Conservation (phyloP, 371 early-diverging fungal species). For the Dinochytrium kinnereticum region DNA sequence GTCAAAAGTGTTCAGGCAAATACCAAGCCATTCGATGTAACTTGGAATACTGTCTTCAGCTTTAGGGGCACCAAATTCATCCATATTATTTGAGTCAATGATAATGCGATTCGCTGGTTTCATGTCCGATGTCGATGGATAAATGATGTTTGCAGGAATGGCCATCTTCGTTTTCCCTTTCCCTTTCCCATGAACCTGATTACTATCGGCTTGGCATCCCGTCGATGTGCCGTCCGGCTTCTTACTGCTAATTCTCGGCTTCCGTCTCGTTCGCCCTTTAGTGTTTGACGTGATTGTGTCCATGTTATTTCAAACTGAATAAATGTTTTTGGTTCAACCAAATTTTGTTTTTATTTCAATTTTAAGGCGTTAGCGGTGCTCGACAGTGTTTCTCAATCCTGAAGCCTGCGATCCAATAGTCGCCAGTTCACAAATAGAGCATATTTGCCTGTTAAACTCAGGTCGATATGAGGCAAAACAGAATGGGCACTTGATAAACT, state of each 20-base stretch:
- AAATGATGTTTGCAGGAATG: neutral
- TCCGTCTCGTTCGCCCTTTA: no score
- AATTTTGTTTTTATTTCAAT: neutral
- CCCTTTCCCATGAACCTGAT: no score
- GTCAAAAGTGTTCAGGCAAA: neutral
- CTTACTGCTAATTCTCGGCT: neutral
- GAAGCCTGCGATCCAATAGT: slow-evolving; percentile 52
- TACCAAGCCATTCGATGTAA: neutral
- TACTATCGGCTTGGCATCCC: no score
- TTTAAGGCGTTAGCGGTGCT: no score
- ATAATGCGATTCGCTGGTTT: neutral
- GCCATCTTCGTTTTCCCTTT: neutral
- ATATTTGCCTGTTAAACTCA: slow-evolving; percentile 75
- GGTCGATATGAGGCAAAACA: slow-evolving; percentile 88
- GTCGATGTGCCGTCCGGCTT: neutral
- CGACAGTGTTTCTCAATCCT: slow-evolving; percentile 48
- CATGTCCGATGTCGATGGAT: neutral
- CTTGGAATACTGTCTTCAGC: neutral
- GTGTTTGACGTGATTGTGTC: no score
- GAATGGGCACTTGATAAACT: slow-evolving; percentile 79
- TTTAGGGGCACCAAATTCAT: neutral
- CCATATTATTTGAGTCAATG: neutral
- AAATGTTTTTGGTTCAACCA: neutral
- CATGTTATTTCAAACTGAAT: no score
- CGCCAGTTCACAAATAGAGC: slow-evolving; percentile 84